phyloP scores from a whole-genome alignment of 2,329 filamentous ascomycete species.

The Fusarium proliferatum region DNA sequence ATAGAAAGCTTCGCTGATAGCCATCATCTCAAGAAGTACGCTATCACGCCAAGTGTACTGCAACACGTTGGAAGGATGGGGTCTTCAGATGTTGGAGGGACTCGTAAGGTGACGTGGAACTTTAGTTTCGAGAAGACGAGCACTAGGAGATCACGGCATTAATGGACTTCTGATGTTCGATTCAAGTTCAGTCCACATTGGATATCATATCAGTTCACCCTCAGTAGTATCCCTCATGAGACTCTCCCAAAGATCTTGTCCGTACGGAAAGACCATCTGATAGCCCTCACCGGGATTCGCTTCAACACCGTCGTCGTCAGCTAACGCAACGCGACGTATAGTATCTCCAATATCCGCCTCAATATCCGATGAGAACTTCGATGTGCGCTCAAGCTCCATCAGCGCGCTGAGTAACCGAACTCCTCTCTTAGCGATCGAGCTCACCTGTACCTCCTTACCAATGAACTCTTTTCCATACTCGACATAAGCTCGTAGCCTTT shows the following conservation, averaged over 20 bases:
- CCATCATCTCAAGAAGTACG: conserved; percentile 45
- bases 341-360: conserved; percentile 1
- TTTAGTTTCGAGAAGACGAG: conserved; percentile 45
- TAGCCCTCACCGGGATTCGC: neutral
- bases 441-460: neutral
- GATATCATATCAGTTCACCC: neutral
- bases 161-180: neutral
- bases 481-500: neutral
- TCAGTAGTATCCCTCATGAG: neutral
- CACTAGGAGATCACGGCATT: accelerated
- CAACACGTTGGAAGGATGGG: conserved; percentile 49
- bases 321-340: neutral
- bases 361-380: neutral
- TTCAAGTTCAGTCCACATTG: neutral
- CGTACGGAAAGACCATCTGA: conserved; percentile 2
- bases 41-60: conserved; percentile 48
- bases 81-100: conserved; percentile 39
- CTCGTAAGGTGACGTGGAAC: conserved; percentile 46
- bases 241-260: conserved; percentile 3
- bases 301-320: neutral
- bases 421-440: neutral
- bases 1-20: conserved; percentile 47
- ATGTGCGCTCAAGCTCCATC: neutral
- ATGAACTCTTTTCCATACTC: neutral
- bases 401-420: neutral